Base-by-base conservation (phyloP, 768 basidiomycete genomes). In the Tricholoma bakamatsutake region DNA sequence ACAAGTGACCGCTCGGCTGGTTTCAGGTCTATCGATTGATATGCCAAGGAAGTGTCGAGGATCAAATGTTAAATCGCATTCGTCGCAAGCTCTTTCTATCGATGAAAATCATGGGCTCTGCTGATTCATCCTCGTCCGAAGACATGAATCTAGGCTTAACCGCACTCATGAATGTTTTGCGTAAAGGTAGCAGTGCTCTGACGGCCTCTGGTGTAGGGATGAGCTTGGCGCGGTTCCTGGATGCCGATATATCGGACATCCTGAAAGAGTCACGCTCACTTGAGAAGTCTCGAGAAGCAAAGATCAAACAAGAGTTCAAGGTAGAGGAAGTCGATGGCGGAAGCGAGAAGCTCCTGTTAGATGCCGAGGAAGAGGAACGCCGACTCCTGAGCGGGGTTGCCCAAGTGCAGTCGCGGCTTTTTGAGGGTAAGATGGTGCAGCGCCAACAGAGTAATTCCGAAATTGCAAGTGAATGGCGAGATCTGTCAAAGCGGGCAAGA, bases 1-100 rank as follows among this genome's bases (percentile, higher is more conserved):
- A 3, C n/a, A n/a, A n/a, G n/a, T n/a, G n/a, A n/a, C 27, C 13
- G 43, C 12, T n/a, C n/a, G 21, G 18, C 54, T 50, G 33, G 33
- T 43, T 37, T 21, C 18, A 82, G 81, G 86, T 89, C 1, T 85
- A 85, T 63, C 79, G 86, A 24, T 69, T 90, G 31, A 83, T 89
- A 45, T 85, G 84, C 57, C 77, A 78, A 50, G 83, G 82, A 11
- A 83, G 80, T 45, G 88, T 89, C 40, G 88, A 89, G 64, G 88
- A 89, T 64, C 85, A 88, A 59, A 87, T 88, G 76, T 74, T 88
- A 5, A 83, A 85, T 58, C 77, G 85, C 31, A 79, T 87, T 52
- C 83, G 85, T 45, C 80, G 82, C 52, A 90, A 90, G 67, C 73
- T 89, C 5, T 85, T 84, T 66, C 73, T 85, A 4, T 84, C 84